phyloP scores from a whole-genome alignment of 441 rosid species.

The Metrosideros polymorpha region DNA sequence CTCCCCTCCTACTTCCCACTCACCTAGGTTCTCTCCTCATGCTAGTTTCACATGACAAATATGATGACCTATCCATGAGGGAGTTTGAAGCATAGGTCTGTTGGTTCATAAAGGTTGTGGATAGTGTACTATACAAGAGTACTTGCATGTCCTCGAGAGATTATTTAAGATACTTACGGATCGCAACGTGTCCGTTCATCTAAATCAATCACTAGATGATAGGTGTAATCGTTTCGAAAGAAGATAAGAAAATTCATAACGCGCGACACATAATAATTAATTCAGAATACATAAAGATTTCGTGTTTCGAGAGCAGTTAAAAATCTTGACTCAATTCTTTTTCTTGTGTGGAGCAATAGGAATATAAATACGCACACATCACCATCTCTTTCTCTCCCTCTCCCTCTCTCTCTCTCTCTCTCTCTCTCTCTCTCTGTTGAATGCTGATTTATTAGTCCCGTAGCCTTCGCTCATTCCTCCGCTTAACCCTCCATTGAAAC shows the following conservation, averaged over 20 bases:
- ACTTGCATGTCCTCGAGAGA: background rate
- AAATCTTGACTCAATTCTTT: background rate
- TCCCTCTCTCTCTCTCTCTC: background rate
- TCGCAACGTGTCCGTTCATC: fast-evolving
- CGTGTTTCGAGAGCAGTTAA: background rate
- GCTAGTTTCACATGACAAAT: background rate
- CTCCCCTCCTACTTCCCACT: background rate
- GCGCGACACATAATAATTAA: background rate
- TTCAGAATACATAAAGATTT: background rate
- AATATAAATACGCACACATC: constrained; percentile 26
- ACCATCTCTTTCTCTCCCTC: constrained; percentile 12
- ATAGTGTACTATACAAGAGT: background rate
- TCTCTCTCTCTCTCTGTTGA: constrained; percentile 13
- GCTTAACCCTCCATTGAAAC: constrained; percentile 30
- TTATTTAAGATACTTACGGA: background rate
- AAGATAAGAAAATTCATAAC: background rate
- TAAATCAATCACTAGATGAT: background rate
- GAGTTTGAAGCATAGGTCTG: background rate
- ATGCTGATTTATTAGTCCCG: constrained; percentile 31
- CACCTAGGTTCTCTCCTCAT: background rate
- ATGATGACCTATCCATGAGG: background rate
- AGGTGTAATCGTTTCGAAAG: background rate
- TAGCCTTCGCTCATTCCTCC: constrained; percentile 37
- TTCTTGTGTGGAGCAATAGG: constrained; percentile 16
- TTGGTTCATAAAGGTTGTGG: background rate